Evolutionary conservation across 352 stramenopile species (phyloP), one percentile per base, ranked within the genome.

Genomic region (Pythium volutum): DNA sequence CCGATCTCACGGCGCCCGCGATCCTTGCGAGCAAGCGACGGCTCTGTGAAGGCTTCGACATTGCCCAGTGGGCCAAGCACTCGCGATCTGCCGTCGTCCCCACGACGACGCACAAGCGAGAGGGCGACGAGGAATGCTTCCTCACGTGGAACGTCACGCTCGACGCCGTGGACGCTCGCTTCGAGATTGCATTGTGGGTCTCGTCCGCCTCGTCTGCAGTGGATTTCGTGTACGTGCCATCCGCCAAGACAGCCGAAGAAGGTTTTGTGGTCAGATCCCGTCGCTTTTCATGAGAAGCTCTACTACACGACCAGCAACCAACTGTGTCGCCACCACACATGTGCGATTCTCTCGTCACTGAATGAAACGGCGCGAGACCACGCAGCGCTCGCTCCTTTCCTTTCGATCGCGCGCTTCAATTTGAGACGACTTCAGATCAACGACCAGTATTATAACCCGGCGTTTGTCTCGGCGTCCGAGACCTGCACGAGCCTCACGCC

Each of bases 1-100:
- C 76, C 4, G 77, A 87, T 27, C 43, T 87, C 18, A 73, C 63
- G 4, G 48, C 73, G 4, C 15, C 16, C 20, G 36, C 25, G 20
- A 50, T 14, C 25, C 12, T 52, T 18, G 16, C 23, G 4, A 11
- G 23, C 10, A 25, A 18, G 12, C 12, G 7, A 25, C 11, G 25
- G 12, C 1, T 52, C 8, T 52, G 45, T 18, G 15, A 22, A 3
- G 14, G 18, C 15, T 52, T 25, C 12, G 45, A 52, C 7, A 12
- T 11, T 7, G 25, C 26, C 10, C 9, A 27, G 0, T 25, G 45
- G 25, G 12, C 22, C 45, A 52, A 52, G 38, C 16, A 10, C 1
- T 7, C 6, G 10, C 10, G 15, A 16, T 1, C 38, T 7, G 38
- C n/a, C 6, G 15, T 45, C 11, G 15, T 15, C n/a, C 12, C 38